phyloP scores from a whole-genome alignment of 805 yeast species.

The Myxozyma neotropica region DNA sequence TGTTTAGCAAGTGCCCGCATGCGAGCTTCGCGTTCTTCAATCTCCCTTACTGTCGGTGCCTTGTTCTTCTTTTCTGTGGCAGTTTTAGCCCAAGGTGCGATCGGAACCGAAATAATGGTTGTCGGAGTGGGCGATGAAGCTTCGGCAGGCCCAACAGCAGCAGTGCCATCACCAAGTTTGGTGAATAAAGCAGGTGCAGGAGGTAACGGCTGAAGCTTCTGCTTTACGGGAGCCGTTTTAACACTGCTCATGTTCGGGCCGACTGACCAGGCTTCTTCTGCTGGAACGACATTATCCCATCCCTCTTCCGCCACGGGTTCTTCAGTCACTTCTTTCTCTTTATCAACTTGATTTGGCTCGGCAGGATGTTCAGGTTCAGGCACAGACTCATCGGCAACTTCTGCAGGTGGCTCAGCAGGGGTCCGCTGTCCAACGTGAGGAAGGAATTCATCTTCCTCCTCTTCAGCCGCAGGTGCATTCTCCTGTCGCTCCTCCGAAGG shows the following conservation, averaged over 20 bases:
- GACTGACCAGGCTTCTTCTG: slow-evolving; percentile 1
- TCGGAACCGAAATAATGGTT: slow-evolving; percentile 20
- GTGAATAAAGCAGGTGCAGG: slow-evolving; percentile 18
- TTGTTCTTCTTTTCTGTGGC: slow-evolving; percentile 22
- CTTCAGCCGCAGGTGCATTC: neutral
- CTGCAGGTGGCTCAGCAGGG: neutral
- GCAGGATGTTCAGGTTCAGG: neutral
- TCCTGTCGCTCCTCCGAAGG: neutral
- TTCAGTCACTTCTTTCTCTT: too few relatives aligned
- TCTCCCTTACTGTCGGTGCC: slow-evolving; percentile 38
- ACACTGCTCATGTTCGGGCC: slow-evolving; percentile 2
- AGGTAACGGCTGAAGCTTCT: slow-evolving; percentile 28
- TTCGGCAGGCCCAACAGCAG: too few relatives aligned
- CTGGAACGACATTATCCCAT: neutral
- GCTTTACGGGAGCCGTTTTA: slow-evolving; percentile 11
- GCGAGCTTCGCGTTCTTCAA: slow-evolving; percentile 40
- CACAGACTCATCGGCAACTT: neutral
- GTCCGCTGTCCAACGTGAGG: neutral
- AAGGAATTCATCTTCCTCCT: neutral
- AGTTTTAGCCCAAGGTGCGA: slow-evolving; percentile 31
- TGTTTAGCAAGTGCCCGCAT: slow-evolving; percentile 32
- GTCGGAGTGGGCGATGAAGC: slow-evolving; percentile 6
- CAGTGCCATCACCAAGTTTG: slow-evolving; percentile 16
- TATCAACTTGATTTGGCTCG: too few relatives aligned
- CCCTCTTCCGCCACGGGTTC: neutral